Conservation (phyloP, 805 yeast species). For the Candida yuanshanica region DNA sequence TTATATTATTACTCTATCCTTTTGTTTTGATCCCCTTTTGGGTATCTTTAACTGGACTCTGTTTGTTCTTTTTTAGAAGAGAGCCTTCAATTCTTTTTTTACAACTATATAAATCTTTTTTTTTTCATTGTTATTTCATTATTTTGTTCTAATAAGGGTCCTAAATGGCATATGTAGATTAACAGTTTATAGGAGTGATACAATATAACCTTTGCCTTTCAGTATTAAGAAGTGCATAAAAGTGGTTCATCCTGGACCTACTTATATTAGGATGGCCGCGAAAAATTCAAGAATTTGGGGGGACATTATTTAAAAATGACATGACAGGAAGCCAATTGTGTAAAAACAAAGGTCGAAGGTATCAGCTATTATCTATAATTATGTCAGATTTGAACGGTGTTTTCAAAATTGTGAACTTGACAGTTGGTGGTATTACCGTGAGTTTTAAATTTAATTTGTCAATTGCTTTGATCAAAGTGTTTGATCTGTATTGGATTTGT, state of each 20-base stretch:
- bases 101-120: slow-evolving; percentile 5
- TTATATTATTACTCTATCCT: background rate
- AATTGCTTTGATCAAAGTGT: background rate
- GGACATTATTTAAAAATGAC: no score
- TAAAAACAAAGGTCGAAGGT: no score
- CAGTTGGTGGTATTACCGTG: slow-evolving; percentile 51
- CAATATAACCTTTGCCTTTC: no score
- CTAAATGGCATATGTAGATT: background rate
- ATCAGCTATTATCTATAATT: no score
- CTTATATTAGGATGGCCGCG: no score
- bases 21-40: background rate
- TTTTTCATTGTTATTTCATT: slow-evolving; percentile 4
- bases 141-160: background rate
- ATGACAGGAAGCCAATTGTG: no score
- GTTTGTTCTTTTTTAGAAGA: background rate
- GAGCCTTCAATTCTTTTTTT: background rate
- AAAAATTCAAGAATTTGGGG: no score
- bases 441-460: slow-evolving; percentile 19
- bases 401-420: slow-evolving; percentile 41
- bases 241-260: no score
- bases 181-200: no score
- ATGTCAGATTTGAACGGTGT: slow-evolving; percentile 24
- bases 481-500: background rate
- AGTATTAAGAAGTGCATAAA: no score
- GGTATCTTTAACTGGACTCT: background rate